Evolutionary conservation across 257 asterid genomes (phyloP), one percentile per base, ranked within the genome.

Genomic region (Parsonsia alboflavescens): DNA sequence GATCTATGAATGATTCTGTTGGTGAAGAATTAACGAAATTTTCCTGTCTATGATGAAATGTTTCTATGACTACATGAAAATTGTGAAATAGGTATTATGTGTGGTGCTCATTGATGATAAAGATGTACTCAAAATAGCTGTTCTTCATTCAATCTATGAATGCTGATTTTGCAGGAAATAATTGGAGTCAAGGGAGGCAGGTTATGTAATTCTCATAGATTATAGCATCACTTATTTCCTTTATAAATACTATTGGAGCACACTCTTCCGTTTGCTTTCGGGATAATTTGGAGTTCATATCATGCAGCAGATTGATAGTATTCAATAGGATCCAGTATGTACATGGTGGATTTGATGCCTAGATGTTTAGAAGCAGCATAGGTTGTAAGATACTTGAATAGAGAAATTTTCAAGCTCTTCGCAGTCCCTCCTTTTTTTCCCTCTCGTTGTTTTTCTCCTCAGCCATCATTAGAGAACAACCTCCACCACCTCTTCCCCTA

Each of bases 111-210:
- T 21, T 12, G 65, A 50, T 75, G 64, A 12, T 22, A 52, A 63
- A 65, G 56, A 36, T 75, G 41, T 49, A 33, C 26, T 7, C 11
- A 39, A 53, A 8, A 5, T 54, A 21, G 61, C 61, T 54, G 28
- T 54, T 21, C 21, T 6, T 54, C 24, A 54, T 54, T 54, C 61
- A 42, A 41, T 24, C 19, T 75, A 39, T n/a, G 78, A 57, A 50
- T 65, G 67, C 73, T 66, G 7, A 12, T 39, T 59, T 16, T 52
- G 28, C 58, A 74, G 72, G 70, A 50, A n/a, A 33, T 64, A 30
- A 21, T 49, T 33, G 30, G 56, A 62, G 63, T 63, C 5, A 17
- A 66, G 65, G 30, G 46, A 54, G 61, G 50, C 49, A 65, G 54
- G 10, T 66, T 68, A 22, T 54, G 45, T 54, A 57, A 45, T 53